Evolutionary conservation across 371 early-diverging fungal species (phyloP), one percentile per base, ranked within the genome.

Genomic region (Thermomucor indicae-seudaticae): DNA sequence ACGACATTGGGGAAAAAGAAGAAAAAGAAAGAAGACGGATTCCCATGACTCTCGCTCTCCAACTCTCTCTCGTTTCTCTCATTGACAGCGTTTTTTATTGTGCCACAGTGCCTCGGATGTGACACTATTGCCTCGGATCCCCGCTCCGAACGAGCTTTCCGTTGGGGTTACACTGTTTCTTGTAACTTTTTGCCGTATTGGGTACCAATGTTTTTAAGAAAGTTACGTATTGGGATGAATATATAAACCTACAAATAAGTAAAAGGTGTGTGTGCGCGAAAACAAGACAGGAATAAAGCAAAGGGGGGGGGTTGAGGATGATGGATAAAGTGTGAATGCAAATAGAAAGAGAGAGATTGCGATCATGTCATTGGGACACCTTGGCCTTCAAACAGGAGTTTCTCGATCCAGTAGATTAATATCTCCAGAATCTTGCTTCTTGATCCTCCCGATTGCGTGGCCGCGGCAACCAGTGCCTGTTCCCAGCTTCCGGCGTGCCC

Each of bases 381-480:
- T 37, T 72, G 61, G 46, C 69, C 69, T 44, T 75, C 75, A 57
- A 67, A 65, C 16, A 75, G 53, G 14, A 75, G 46, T 30, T 75
- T 75, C 49, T 75, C 71, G 25, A 75, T 47, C 75, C 75, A 75
- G 47, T 71, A 75, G 32, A 75, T 53, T 1, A 75, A 23, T 4
- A 75, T 68, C 51, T 75, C 72, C 25, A 72, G 46, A 8, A 72
- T 38, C 49, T 70, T 75, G 51, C 64, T 70, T 47, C 64, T 67
- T 2, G 68, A 61, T 11, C 63, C 51, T 19, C 58, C 62, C 16
- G 57, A 59, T 25, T 64, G 58, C 35, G 65, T 44, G 30, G 67
- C 65, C 20, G 66, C 70, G n/a, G 61, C 70, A 37, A 53, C 60
- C 43, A 70, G 40, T 16, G 69, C 71, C 38, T 65, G 62, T 37